Evolutionary conservation across 768 basidiomycete species (phyloP).

Genomic region (Russula compacta): DNA sequence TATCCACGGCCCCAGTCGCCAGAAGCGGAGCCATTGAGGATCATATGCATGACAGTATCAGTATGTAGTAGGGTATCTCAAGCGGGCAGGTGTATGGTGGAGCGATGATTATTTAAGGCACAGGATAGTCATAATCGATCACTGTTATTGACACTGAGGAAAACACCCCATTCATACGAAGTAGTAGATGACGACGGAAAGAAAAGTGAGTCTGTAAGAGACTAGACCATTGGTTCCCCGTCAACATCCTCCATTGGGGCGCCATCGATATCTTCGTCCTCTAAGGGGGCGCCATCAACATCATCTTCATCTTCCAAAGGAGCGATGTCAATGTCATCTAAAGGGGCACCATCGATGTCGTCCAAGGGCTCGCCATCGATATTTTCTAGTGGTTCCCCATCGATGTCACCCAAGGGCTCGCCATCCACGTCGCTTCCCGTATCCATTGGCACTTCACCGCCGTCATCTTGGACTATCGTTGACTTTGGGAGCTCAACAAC

Average conservation of each 20-base stretch:
- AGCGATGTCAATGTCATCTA: constrained; percentile 26
- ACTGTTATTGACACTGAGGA: not conserved
- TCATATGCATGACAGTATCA: not conserved
- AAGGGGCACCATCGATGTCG: constrained; percentile 32
- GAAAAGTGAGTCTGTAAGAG: not conserved
- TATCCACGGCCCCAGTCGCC: constrained; percentile 21
- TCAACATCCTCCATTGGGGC: constrained; percentile 30
- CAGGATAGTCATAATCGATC: not conserved
- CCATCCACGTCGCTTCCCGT: constrained; percentile 45
- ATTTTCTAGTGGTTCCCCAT: constrained; percentile 32
- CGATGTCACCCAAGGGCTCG: constrained; percentile 38
- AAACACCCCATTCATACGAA: not conserved
- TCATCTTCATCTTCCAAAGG: constrained; percentile 21
- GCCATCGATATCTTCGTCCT: constrained; percentile 27
- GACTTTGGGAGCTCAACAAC: constrained; percentile 23
- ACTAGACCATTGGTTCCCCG: constrained; percentile 26
- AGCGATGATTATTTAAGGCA: not conserved
- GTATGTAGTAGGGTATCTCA: constrained; percentile 3
- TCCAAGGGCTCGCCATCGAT: constrained; percentile 29
- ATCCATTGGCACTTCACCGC: constrained; percentile 36
- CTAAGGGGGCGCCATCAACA: constrained; percentile 14
- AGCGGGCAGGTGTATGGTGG: not conserved
- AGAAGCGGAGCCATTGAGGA: constrained; percentile 6
- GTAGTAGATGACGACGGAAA: not conserved
- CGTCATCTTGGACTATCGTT: constrained; percentile 25